Percentiles rank a stretch among this genome's conserved stretches.
Conservation (phyloP, 352 stramenopile genomes). For the Phytopythium litorale region DNA sequence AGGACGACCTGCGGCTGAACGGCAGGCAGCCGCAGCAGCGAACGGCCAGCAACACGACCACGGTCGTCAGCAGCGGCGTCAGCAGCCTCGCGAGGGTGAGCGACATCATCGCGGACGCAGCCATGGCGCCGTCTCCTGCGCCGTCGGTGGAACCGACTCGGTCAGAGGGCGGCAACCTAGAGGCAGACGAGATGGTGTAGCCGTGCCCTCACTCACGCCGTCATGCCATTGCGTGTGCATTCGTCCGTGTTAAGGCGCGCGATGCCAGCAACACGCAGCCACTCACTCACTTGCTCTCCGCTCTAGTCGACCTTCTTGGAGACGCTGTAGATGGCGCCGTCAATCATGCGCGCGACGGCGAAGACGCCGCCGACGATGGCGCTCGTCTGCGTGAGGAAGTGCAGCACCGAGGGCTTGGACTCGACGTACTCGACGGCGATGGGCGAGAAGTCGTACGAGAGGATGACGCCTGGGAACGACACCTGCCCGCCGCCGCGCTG, state of each 20-base stretch:
- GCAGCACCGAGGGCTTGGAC: slow-evolving; percentile 75
- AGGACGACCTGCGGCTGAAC: slow-evolving; percentile 5
- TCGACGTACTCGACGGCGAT: slow-evolving; percentile 89
- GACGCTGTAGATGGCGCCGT: slow-evolving; percentile 85
- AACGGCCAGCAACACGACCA: slow-evolving; percentile 4
- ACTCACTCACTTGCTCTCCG: not conserved
- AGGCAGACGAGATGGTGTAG: slow-evolving; percentile 21
- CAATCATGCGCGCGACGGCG: slow-evolving; percentile 83
- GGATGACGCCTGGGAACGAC: slow-evolving; percentile 79
- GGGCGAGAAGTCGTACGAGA: slow-evolving; percentile 89
- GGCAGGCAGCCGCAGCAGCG: slow-evolving; percentile 9
- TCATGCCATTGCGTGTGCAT: not conserved
- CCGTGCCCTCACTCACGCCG: not conserved
- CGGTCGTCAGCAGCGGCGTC: not conserved
- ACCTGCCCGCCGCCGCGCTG: slow-evolving; percentile 42
- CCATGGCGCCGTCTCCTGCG: not conserved
- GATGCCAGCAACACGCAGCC: not conserved
- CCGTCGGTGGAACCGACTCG: not conserved
- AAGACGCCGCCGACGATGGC: slow-evolving; percentile 87
- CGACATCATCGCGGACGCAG: slow-evolving; percentile 18
- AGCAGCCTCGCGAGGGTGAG: not conserved
- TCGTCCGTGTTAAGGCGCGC: not conserved
- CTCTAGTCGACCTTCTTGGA: slow-evolving; percentile 86
- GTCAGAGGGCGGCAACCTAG: not conserved
- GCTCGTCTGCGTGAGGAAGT: slow-evolving; percentile 86